phyloP scores from a whole-genome alignment of 2,329 filamentous ascomycete species.

The Phoma sp. region DNA sequence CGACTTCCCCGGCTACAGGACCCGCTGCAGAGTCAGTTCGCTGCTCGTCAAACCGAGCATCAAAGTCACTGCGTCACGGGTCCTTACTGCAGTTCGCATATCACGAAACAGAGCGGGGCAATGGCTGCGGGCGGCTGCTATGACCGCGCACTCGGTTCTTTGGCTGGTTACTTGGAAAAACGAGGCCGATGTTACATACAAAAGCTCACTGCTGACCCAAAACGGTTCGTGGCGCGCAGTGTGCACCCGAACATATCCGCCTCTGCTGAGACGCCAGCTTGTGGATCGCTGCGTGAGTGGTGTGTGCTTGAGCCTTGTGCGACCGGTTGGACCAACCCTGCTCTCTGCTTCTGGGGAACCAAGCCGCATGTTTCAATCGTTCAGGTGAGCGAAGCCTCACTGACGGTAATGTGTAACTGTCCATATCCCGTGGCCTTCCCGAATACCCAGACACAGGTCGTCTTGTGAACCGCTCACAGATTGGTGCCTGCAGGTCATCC shows the following conservation, averaged over 20 bases:
- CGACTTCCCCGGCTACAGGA: conserved; percentile 39
- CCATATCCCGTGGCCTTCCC: conserved; percentile 35
- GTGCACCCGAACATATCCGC: conserved; percentile 46
- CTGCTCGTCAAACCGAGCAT: conserved; percentile 17
- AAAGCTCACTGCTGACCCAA: conserved; percentile 30
- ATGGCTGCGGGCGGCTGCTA: conserved; percentile 32
- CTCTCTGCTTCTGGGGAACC: conserved; percentile 27
- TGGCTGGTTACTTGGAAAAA: conserved; percentile 40
- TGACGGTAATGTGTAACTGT: conserved; percentile 44
- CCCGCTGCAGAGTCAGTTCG: conserved; percentile 2
- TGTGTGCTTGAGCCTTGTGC: conserved; percentile 39
- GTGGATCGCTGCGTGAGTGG: conserved; percentile 23
- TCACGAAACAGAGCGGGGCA: conserved; percentile 28
- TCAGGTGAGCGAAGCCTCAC: conserved; percentile 34
- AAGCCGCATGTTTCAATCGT: conserved; percentile 46
- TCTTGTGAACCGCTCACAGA: conserved; percentile 38
- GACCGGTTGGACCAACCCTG: conserved; percentile 35
- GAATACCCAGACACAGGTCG: conserved; percentile 41
- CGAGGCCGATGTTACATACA: conserved; percentile 46
- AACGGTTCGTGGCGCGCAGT: conserved; percentile 24
- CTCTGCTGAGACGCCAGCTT: conserved; percentile 37
- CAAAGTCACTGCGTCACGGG: conserved; percentile 28
- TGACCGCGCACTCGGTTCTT: conserved; percentile 38
- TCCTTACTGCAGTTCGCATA: conserved; percentile 20
- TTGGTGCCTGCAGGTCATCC: conserved; percentile 48